These are phyloP conservation scores for Sarcodon aspratus DNA, from an alignment of 768 basidiomycete genomes.

Conservation along the genomic window DNA sequence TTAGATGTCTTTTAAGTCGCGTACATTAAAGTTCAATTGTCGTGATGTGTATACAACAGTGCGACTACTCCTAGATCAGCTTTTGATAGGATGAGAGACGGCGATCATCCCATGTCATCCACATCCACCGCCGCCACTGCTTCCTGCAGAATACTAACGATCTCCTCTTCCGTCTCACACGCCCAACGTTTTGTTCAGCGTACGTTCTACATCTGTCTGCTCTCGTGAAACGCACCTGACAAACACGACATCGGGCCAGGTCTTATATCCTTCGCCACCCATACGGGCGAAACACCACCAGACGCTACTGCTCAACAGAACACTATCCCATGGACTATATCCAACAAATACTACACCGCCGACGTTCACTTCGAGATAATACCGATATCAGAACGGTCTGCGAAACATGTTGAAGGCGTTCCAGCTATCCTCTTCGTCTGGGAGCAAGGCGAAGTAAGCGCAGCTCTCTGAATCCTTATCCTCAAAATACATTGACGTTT, in stretches of 20 bases:
- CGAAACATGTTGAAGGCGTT: conserved; percentile 20
- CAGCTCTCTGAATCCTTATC: conserved; percentile 1
- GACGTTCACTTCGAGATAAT: conserved; percentile 56
- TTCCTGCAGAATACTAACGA: conserved; percentile 11
- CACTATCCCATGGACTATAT: conserved; percentile 59
- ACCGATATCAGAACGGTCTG: conserved; percentile 19
- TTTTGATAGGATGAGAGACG: no score
- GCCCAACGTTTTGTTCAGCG: conserved; percentile 15
- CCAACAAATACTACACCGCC: conserved; percentile 76
- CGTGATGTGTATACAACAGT: no score
- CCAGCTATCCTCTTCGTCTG: conserved; percentile 74
- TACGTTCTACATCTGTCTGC: conserved; percentile 6
- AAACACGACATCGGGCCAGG: conserved; percentile 3
- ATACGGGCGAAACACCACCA: not conserved
- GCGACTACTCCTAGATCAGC: no score
- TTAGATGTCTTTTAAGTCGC: no score
- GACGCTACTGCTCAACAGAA: not conserved
- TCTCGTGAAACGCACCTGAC: not conserved
- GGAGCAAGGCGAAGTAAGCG: conserved; percentile 50
- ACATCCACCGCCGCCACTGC: not conserved
- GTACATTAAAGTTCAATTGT: no score
- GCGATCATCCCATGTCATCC: not conserved
- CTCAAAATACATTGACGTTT: not conserved
- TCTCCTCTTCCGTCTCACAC: conserved; percentile 14
- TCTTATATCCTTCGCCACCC: not conserved